These are phyloP conservation scores for Sugiyamaella grinbergsii DNA, from an alignment of 1,139 yeast genomes.

Conservation along the genomic window DNA sequence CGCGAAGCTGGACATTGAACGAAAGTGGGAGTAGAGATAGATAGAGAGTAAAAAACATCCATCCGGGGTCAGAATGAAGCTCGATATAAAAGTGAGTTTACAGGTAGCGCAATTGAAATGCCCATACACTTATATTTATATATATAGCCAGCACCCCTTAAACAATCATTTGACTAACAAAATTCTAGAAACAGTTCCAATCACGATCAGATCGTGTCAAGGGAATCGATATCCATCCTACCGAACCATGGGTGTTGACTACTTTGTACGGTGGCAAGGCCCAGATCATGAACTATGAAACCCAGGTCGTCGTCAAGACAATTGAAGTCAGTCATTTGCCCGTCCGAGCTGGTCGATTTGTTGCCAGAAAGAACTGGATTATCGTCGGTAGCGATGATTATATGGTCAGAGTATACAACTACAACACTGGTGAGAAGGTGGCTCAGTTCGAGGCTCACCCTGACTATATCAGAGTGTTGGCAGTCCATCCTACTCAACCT, in stretches of 20 bases:
- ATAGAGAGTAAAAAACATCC: neutral
- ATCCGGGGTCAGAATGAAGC: slow-evolving; percentile 28
- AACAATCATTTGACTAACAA: neutral
- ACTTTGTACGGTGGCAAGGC: slow-evolving; percentile 76
- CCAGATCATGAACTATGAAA: slow-evolving; percentile 93
- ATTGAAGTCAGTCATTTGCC: slow-evolving; percentile 93
- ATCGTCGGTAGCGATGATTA: slow-evolving; percentile 96
- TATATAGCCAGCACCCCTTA: no score
- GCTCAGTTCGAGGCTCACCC: slow-evolving; percentile 98
- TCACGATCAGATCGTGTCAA: slow-evolving; percentile 94
- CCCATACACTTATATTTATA: no score
- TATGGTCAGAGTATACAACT: slow-evolving; percentile 88
- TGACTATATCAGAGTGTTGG: slow-evolving; percentile 88
- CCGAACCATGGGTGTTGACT: slow-evolving; percentile 92
- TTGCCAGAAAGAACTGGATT: slow-evolving; percentile 97
- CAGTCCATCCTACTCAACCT: slow-evolving; percentile 93
- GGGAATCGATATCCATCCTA: slow-evolving; percentile 96
- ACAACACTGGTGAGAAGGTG: slow-evolving; percentile 92
- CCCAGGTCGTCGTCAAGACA: slow-evolving; percentile 63
- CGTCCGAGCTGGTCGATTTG: slow-evolving; percentile 90
- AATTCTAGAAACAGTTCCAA: slow-evolving; percentile 66
- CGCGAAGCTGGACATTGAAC: slow-evolving; percentile 10
- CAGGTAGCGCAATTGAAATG: no score
- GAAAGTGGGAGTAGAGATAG: no score
- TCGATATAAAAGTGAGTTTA: slow-evolving; percentile 33